Percentiles rank a stretch among this genome's conserved stretches.
These are phyloP conservation scores for Penicillium chermesinum DNA, from an alignment of 495 filamentous ascomycete genomes.

Conservation along the genomic window DNA sequence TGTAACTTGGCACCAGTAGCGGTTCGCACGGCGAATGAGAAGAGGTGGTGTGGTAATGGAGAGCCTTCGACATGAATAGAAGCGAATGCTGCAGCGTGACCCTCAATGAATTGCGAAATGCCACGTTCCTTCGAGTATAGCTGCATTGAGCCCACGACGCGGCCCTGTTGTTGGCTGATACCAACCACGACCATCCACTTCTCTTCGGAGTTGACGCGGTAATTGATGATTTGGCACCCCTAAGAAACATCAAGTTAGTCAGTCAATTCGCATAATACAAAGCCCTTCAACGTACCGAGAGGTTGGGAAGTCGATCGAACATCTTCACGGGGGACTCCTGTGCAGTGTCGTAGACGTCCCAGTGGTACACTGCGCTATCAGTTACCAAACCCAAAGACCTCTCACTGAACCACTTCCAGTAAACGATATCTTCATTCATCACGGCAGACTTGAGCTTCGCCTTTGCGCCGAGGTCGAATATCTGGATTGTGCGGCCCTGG, in stretches of 20 bases:
- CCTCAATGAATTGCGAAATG: slow-evolving; percentile 97
- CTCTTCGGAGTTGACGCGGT: slow-evolving; percentile 88
- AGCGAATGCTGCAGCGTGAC: slow-evolving; percentile 93
- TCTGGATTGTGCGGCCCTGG: slow-evolving; percentile 86
- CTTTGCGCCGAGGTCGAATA: slow-evolving; percentile 89
- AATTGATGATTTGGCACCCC: slow-evolving; percentile 99
- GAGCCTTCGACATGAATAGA: slow-evolving; percentile 84
- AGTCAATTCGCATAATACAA: not conserved
- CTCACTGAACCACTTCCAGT: slow-evolving; percentile 99
- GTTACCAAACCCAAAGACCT: slow-evolving; percentile 83
- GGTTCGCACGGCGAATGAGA: slow-evolving; percentile 91
- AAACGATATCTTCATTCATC: slow-evolving; percentile 95
- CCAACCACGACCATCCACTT: slow-evolving; percentile 99
- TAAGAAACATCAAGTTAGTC: slow-evolving; percentile 33
- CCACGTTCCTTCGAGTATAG: slow-evolving; percentile 92
- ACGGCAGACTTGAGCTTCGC: slow-evolving; percentile 89
- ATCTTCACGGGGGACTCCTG: slow-evolving; percentile 78
- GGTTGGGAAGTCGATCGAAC: slow-evolving; percentile 87
- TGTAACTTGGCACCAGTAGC: slow-evolving; percentile 90
- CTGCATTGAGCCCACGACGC: slow-evolving; percentile 94
- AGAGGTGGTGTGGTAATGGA: slow-evolving; percentile 85
- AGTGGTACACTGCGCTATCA: slow-evolving; percentile 87
- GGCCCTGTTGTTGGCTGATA: slow-evolving; percentile 86
- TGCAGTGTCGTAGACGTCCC: slow-evolving; percentile 83
- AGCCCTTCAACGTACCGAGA: slow-evolving; percentile 58